Evolutionary conservation across 768 basidiomycete species (phyloP).

Genomic region (Lanmaoa rubissima): DNA sequence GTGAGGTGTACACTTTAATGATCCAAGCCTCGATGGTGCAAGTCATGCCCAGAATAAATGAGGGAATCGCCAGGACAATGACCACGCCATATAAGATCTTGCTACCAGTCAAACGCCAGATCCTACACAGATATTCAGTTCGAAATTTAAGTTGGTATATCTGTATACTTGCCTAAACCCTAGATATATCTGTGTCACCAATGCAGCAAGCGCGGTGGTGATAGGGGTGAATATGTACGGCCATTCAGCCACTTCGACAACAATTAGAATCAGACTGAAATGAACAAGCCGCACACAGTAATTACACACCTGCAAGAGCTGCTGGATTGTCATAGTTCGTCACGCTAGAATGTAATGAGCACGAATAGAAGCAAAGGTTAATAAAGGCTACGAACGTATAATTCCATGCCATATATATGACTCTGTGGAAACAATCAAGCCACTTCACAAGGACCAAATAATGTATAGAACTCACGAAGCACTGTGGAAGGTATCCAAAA

Average conservation of each 20-base stretch:
- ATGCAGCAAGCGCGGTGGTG: constrained; percentile 46
- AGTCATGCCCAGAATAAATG: neutral
- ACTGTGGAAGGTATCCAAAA: constrained; percentile 20
- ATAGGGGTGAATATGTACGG: constrained; percentile 50
- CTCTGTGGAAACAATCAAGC: neutral
- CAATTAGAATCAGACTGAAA: neutral
- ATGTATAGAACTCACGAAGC: constrained; percentile 5
- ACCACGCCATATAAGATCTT: neutral
- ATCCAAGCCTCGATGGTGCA: neutral
- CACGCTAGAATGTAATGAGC: neutral
- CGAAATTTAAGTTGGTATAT: neutral
- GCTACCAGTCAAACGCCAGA: neutral
- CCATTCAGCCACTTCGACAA: constrained; percentile 33
- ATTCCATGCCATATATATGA: constrained; percentile 20
- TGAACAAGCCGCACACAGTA: no score
- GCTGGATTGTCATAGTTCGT: neutral
- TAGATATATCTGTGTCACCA: constrained; percentile 51
- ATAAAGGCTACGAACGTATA: constrained; percentile 9
- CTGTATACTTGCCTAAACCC: constrained; percentile 38
- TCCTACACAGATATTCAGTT: neutral
- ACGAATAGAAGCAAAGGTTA: neutral
- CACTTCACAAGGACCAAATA: neutral
- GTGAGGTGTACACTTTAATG: neutral
- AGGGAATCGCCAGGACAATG: neutral
- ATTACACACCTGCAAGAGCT: neutral